Base-by-base conservation (phyloP, 179 eudicot species). In the Silene noctiflora region DNA sequence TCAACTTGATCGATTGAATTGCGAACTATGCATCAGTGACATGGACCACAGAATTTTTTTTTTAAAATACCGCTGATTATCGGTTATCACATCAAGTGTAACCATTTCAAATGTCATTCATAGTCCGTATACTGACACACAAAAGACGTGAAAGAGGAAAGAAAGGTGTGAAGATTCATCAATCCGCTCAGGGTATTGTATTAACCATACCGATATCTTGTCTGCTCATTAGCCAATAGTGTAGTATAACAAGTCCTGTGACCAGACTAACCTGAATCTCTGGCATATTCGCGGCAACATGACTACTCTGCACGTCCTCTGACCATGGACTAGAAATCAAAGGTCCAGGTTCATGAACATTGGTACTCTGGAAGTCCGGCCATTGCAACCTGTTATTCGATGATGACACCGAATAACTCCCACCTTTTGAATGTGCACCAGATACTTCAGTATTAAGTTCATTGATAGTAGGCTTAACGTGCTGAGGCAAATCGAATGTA, bases 211-310 rank as follows among this genome's bases (percentile, higher is more conserved):
- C 75, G 56, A 71, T 16, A 31, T 55, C 69, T 71, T 64, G 6
- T 14, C 16, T 46, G 59, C 19, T 68, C 63, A 59, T 48, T 22
- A 58, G 13, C 29, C 65, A 77, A 24, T 1, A 48, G 12, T 29
- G 24, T 67, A 72, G 5, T 67, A 33, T 24, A 71, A 67, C n/a
- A 75, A 33, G 44, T 17, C 62, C 71, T 29, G 63, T 24, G 31
- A 29, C 74, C 9, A 39, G 44, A 21, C 85, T 83, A 65, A 90
- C 97, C 83, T 85, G 87, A 85, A 77, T 78, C 76, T 67, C 81
- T 33, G 76, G 65, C 68, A 67, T 79, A 75, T 73, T 75, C 56
- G 56, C 17, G 9, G 87, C n/a, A 77, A 63, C 79, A 67, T 79
- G 83, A 78, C 77, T 68, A 76, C 73, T 84, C 69, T 79, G 82